phyloP scores from a whole-genome alignment of 495 filamentous ascomycete genomes.

The Parathielavia appendiculata region DNA sequence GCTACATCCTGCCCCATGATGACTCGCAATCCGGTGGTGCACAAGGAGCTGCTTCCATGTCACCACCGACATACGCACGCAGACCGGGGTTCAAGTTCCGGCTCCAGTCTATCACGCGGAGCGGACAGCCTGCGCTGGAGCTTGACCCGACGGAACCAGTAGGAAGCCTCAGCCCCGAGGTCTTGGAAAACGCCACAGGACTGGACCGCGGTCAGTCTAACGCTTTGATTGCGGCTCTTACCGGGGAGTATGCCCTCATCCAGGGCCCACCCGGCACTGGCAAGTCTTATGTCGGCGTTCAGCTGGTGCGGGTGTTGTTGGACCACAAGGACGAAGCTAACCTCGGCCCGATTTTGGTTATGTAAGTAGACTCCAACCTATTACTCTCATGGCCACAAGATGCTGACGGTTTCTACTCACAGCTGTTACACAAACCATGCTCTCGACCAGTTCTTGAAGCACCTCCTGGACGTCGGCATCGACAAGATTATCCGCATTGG shows the following conservation, averaged over 20 bases:
- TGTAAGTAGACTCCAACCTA: conserved; percentile 8
- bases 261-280: conserved; percentile 83
- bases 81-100: conserved; percentile 50
- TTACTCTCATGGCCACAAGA: no score
- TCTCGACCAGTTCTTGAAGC: conserved; percentile 66
- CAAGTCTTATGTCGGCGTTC: conserved; percentile 61
- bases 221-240: conserved; percentile 54
- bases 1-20: conserved; percentile 42
- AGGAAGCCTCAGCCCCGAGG: neutral
- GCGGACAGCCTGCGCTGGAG: neutral
- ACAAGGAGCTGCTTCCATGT: no score
- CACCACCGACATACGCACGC: conserved; percentile 51
- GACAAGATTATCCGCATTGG: conserved; percentile 66
- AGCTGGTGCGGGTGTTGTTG: conserved; percentile 55
- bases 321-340: conserved; percentile 45
- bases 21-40: no score
- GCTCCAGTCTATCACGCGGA: conserved; percentile 41
- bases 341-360: conserved; percentile 61
- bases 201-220: conserved; percentile 42
- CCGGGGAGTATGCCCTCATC: conserved; percentile 55
- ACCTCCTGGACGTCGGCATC: conserved; percentile 51
- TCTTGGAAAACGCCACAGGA: conserved; percentile 8
- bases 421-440: conserved; percentile 69
- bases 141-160: neutral
- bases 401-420: neutral